Percentiles rank a stretch among this genome's conserved stretches.
phyloP scores from a whole-genome alignment of 179 eudicot genomes.

The Actinidia arguta region DNA sequence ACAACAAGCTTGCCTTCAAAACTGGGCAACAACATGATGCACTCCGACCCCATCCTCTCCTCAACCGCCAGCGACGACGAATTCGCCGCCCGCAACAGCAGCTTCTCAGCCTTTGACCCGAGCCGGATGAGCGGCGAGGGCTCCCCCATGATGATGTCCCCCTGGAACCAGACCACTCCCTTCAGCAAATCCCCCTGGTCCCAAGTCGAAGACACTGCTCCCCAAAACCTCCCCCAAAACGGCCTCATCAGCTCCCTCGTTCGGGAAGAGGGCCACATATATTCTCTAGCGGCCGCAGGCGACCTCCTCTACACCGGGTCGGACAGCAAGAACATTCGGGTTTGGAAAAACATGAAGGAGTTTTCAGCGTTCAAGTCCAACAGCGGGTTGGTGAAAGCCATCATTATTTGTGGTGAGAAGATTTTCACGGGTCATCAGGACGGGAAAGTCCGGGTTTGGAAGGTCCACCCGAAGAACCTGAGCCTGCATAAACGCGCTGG shows the following conservation, averaged over 20 bases:
- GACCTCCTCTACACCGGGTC: constrained; percentile 82
- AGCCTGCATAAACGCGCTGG: constrained; percentile 62
- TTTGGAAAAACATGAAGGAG: constrained; percentile 79
- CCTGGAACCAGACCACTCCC: constrained; percentile 59
- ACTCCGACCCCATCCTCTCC: constrained; percentile 27
- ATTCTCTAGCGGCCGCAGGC: constrained; percentile 71
- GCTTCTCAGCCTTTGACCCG: constrained; percentile 36
- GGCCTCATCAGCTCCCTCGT: constrained; percentile 71
- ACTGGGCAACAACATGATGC: constrained; percentile 7
- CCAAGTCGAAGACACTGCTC: not conserved
- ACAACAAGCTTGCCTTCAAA: constrained; percentile 22
- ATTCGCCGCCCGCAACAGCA: constrained; percentile 28
- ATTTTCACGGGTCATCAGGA: constrained; percentile 91
- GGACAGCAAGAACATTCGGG: constrained; percentile 83
- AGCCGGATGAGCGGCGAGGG: constrained; percentile 41
- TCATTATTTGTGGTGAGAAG: constrained; percentile 61
- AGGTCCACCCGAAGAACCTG: constrained; percentile 54
- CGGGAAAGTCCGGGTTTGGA: constrained; percentile 84
- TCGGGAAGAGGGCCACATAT: constrained; percentile 80
- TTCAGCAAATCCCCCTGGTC: constrained; percentile 61
- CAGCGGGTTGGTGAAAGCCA: constrained; percentile 80
- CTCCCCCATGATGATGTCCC: constrained; percentile 56
- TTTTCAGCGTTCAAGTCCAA: constrained; percentile 80
- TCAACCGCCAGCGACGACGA: constrained; percentile 25
- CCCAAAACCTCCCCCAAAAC: constrained; percentile 29